Percentiles rank a stretch among this genome's conserved stretches.
phyloP scores from a whole-genome alignment of 306 rosid species.

The Castanospermum australe region DNA sequence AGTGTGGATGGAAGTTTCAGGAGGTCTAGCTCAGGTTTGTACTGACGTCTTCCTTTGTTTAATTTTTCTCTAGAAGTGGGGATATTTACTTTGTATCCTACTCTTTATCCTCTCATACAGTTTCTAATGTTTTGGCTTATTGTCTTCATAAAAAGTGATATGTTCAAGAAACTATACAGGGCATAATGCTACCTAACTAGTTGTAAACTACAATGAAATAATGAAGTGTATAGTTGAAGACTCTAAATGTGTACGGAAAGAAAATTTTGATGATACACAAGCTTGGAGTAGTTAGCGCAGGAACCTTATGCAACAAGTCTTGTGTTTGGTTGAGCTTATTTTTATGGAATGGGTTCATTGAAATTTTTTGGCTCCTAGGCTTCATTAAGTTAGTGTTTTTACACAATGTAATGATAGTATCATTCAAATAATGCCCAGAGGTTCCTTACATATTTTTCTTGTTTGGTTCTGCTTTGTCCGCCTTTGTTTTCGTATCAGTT shows the following conservation, averaged over 20 bases:
- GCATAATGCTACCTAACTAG: slow-evolving; percentile 1
- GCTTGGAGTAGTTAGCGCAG: background rate
- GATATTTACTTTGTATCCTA: background rate
- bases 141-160: slow-evolving; percentile 3
- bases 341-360: background rate
- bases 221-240: slow-evolving; percentile 3
- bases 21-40: slow-evolving; percentile 72
- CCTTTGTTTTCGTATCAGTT: background rate
- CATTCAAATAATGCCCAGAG: background rate
- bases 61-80: background rate
- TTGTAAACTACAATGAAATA: background rate
- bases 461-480: background rate
- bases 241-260: background rate
- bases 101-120: background rate
- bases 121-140: slow-evolving; percentile 6
- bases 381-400: background rate
- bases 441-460: background rate
- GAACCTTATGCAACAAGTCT: background rate
- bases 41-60: slow-evolving; percentile 15
- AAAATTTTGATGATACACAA: slow-evolving; percentile 1
- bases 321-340: background rate
- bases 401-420: background rate
- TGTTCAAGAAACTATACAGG: slow-evolving; percentile 1
- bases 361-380: background rate
- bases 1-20: slow-evolving; percentile 83